A percentile compares a stretch with the other conserved stretches of the same genome.
These are phyloP conservation scores for Clonostachys chloroleuca DNA, from an alignment of 2,329 filamentous ascomycete genomes.

Conservation along the genomic window DNA sequence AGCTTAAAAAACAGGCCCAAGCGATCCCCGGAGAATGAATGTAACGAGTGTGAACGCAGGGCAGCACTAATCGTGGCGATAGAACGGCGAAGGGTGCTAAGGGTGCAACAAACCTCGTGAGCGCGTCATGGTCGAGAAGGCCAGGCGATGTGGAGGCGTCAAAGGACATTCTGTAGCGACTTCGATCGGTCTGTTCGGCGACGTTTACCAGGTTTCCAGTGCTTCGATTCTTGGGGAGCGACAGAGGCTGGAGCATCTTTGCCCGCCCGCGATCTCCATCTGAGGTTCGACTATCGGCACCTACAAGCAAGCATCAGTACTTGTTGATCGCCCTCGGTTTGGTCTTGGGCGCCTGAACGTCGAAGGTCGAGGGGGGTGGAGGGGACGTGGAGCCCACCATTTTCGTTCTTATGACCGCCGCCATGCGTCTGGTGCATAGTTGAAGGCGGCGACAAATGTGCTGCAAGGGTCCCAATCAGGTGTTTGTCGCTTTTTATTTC, in stretches of 20 bases:
- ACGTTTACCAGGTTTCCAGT: constrained; percentile 55
- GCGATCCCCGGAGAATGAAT: background rate
- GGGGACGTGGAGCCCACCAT: constrained; percentile 22
- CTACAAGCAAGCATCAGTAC: constrained; percentile 8
- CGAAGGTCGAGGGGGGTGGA: background rate
- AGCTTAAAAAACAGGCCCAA: background rate
- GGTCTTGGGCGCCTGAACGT: no score
- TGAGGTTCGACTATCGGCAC: constrained; percentile 21
- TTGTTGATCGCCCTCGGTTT: no score
- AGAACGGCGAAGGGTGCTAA: background rate
- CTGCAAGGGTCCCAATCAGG: no score
- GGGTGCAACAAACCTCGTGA: constrained; percentile 59
- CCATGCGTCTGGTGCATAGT: constrained; percentile 39
- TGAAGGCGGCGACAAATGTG: constrained; percentile 15
- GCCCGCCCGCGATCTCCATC: constrained; percentile 34
- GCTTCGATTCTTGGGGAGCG: constrained; percentile 61
- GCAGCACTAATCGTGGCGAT: background rate
- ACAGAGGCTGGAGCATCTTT: constrained; percentile 40
- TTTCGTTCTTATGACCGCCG: constrained; percentile 25
- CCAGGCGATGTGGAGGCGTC: constrained; percentile 58
- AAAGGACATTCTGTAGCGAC: constrained; percentile 69
- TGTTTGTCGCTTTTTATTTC: no score
- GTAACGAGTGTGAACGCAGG: background rate
- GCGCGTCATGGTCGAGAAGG: constrained; percentile 59
- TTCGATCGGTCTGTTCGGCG: constrained; percentile 48